Percentiles rank a stretch among this genome's conserved stretches.
phyloP scores from a whole-genome alignment of 2,329 filamentous ascomycete species.

The Plenodomus lindquistii region DNA sequence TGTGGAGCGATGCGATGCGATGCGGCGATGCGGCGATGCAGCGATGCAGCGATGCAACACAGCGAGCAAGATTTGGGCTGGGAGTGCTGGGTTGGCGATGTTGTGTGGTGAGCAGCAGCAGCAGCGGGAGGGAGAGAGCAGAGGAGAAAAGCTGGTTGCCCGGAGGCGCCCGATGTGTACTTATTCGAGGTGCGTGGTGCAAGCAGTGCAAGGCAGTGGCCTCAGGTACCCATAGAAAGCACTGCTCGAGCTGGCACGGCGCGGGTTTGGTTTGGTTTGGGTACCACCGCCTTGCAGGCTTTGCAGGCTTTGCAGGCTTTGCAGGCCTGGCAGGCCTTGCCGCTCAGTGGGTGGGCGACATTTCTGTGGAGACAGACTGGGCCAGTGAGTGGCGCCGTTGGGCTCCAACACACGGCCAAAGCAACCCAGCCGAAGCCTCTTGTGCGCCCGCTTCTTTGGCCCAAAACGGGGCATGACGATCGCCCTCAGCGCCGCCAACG shows the following conservation, averaged over 20 bases:
- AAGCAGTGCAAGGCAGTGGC: constrained; percentile 17
- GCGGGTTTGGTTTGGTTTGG: constrained; percentile 32
- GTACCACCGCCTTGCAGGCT: constrained; percentile 30
- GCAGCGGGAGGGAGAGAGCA: constrained; percentile 16
- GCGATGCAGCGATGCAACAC: neutral
- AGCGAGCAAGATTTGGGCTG: neutral
- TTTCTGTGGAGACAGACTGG: constrained; percentile 24
- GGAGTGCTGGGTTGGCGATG: neutral
- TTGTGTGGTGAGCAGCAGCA: constrained; percentile 5
- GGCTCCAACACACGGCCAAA: constrained; percentile 20
- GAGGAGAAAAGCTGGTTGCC: constrained; percentile 14
- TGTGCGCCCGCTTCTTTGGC: no score
- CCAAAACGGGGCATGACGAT: no score
- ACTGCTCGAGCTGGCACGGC: constrained; percentile 25
- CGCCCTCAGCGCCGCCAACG: no score
- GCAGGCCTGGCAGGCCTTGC: no score
- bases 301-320: no score
- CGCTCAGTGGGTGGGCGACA: constrained; percentile 26
- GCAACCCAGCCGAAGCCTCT: no score
- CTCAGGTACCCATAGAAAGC: constrained; percentile 29
- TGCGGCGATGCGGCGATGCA: constrained; percentile 4
- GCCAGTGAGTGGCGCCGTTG: constrained; percentile 29
- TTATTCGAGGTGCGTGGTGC: constrained; percentile 22
- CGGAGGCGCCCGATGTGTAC: constrained; percentile 30
- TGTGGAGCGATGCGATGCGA: constrained; percentile 14